phyloP scores from a whole-genome alignment of 73 alveolate species.

The Durusdinium trenchii region DNA sequence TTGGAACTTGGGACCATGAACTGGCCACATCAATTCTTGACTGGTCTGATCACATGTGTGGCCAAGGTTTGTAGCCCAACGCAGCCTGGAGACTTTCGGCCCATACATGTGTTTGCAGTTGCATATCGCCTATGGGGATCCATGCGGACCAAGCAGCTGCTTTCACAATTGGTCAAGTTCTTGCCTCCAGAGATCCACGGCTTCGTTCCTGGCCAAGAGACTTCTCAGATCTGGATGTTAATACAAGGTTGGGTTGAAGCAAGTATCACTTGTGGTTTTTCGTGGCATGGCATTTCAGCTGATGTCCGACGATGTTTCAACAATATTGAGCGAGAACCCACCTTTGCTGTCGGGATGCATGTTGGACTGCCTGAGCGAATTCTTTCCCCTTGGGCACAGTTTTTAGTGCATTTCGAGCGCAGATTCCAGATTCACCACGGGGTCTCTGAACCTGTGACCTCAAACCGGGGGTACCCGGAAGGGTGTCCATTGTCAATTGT shows the following conservation, averaged over 20 bases:
- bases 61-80: background rate
- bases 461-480: background rate
- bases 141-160: background rate
- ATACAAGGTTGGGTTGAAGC: background rate
- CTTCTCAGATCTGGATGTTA: background rate
- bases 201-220: background rate
- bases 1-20: background rate
- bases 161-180: background rate
- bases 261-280: background rate
- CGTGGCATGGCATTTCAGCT: background rate
- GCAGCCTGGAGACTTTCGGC: background rate
- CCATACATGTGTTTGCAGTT: background rate
- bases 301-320: background rate
- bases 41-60: background rate
- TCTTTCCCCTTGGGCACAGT: background rate
- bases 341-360: background rate
- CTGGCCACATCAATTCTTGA: background rate
- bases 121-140: background rate
- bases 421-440: background rate
- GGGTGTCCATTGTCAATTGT: conserved; percentile 1
- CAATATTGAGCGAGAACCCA: background rate
- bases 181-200: background rate
- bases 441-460: background rate
- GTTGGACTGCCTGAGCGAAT: background rate
- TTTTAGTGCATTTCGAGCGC: background rate